Evolutionary conservation across 1,284 basidiomycete genomes (phyloP), one percentile per base, ranked within the genome.

Genomic region (Heterobasidion annosum): DNA sequence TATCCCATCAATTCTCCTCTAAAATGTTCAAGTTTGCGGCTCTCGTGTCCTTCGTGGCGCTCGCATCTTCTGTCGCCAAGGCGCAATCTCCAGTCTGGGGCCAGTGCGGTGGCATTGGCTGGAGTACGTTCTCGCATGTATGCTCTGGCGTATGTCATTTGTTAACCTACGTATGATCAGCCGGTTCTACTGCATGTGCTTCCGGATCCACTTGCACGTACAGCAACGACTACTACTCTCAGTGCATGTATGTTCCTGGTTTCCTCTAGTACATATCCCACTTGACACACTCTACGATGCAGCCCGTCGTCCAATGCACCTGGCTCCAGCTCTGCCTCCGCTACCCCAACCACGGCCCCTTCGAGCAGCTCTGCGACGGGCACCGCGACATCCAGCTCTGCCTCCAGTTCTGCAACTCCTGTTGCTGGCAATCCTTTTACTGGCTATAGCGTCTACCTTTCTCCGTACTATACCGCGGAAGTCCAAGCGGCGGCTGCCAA

Each of bases 401-500:
- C 63, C 9, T 40, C 61, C 6, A 58, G 57, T 40, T 68, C 71
- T 8, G 72, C 78, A 3, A 68, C 65, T 54, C 69, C 45, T 47
- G 18, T 32, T 47, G 45, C 74, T n/a, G 75, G 71, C 37, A 82
- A 81, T 66, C 80, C 81, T 9, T 83, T 68, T 68, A 67, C 62
- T 32, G 78, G 77, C 45, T 76, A 73, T 59, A 63, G 67, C 74
- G 64, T 74, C 53, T 82, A 73, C 65, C 62, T 79, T 50, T 77
- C 73, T 56, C 78, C 79, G 3, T 76, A 72, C 68, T 82, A 82
- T 59, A 75, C 76, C 34, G 63, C 65, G 49, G 78, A 83, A 65
- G 72, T 82, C 51, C 54, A 60, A 2, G 73, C 76, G 35, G 81
- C 79, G 15, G 78, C 75, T n/a, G 70, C 67, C 12, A 56, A 63